Evolutionary conservation across 805 yeast genomes (phyloP), one percentile per base, ranked within the genome.

Genomic region (Wickerhamiella hasegawae): DNA sequence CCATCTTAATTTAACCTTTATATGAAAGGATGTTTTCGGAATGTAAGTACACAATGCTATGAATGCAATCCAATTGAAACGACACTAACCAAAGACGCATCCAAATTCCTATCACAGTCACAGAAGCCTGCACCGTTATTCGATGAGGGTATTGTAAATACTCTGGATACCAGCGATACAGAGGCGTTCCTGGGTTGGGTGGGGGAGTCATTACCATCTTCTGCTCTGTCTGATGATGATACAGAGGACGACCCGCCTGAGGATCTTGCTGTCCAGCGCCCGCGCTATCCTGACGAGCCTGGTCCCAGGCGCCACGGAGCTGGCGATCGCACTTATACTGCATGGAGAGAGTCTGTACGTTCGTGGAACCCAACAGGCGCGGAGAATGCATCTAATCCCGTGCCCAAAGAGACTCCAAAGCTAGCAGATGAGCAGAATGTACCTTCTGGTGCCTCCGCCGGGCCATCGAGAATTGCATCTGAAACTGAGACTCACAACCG

Each of bases 31-130:
- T 36, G 39, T 36, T 36, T 22, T 31, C 35, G 18, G 39, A 36
- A 23, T 36, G 39, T 36, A 36, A 32, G 27, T 28, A 6, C 31
- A 14, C 8, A 11, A 21, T 6, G 24, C 10, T 8, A 21, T 21
- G 11, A 21, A 12, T 17, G 8, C 24, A 22, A 12, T 8, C 5
- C 21, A 15, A 4, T 3, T 3, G 28, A 19, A n/a, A 25, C 9
- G 28, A 20, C 24, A 18, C 31, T 26, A 32, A 26, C 37, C 25
- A 32, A 17, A 49, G 55, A 58, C 44, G 58, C 62, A 11, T 56
- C 61, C 14, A 47, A 51, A 42, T 51, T 56, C 31, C 49, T 57
- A 33, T 43, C 58, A 12, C 52, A 52, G 37, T 53, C 59, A 20
- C 53, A 46, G 44, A 42, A 49, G 28, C 48, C 53, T 28, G 47